Evolutionary conservation across 768 basidiomycete species (phyloP), one percentile per base, ranked within the genome.

Genomic region (Trametes elegans): DNA sequence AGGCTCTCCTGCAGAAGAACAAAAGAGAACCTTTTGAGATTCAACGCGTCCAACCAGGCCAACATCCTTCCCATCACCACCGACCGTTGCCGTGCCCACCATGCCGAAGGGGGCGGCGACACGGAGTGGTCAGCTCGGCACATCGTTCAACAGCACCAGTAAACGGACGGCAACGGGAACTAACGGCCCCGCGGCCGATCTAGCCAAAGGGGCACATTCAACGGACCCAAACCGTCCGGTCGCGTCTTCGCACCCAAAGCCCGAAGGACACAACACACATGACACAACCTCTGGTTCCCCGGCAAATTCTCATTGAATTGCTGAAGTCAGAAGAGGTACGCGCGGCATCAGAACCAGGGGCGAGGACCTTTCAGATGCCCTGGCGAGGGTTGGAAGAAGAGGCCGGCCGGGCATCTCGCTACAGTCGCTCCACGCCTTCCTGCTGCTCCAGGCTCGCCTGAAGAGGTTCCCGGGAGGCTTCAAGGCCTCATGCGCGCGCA

Each of bases 1-100:
- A 8, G 21, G 40, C 19, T 5, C 19, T 24, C 40, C 13, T n/a
- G 34, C 3, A 41, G 23, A 23, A 41, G 40, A 23, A 23, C 18
- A 23, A 41, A 28, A 32, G 36, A 35, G 21, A 21, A 21, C 7
- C 31, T 35, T 47, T 35, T 47, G 31, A 8, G 32, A 9, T 35
- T 47, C 10, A 32, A 18, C 9, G 19, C 4, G 19, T 23, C 19
- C 21, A 41, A 10, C 9, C 18, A 9, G 8, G 21, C 19, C 13
- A 35, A 5, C n/a, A 35, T n/a, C 13, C 34, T 35, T n/a, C n/a
- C n/a, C n/a, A 23, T 41, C 19, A 21, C 38, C 26, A 28, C 13
- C 26, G 10, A 3, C 10, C 26, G 47, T 49, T 38, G 47, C 47
- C 47, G 26, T 49, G 47, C 47, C 36, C 47, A 39, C 47, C 47